Base-by-base conservation (phyloP, 2,329 filamentous ascomycete species). In the Fusarium nygamai region DNA sequence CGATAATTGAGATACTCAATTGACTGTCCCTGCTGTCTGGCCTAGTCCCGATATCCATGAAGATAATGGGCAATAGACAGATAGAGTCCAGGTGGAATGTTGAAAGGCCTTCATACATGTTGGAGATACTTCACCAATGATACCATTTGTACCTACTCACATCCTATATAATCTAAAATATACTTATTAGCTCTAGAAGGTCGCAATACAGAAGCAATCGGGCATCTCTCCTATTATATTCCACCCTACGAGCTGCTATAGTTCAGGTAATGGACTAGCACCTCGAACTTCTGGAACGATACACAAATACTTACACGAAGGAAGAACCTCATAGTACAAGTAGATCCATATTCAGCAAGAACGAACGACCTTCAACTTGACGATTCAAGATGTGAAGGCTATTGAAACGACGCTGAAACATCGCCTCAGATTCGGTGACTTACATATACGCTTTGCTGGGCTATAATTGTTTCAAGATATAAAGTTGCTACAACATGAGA, bases 11-110 rank as follows among this genome's bases (percentile, higher is more conserved):
- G 7, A n/a, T 9, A 8, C 22, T 50, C 1, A 7, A n/a, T 9
- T n/a, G 7, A 2, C 7, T 13, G 11, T 3, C 3, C 5, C 11
- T n/a, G n/a, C n/a, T n/a, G n/a, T n/a, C n/a, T 31, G 4, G 6
- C 5, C 20, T 22, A 16, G 20, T 3, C 10, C 3, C 4, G 20
- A 20, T 34, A 34, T 16, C 17, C 6, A 20, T 14, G 13, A 27
- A 12, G 13, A 22, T 8, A 22, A 2, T 9, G 19, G 13, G 5
- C n/a, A 34, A 22, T 27, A 16, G 7, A 5, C 9, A 22, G 14
- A 7, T 7, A 17, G 14, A 20, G 8, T 34, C 8, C 3, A 3
- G 14, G 3, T 20, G 1, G 10, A 14, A 36, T 6, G 3, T 8
- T 16, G 3, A 6, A 20, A 8, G 17, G n/a, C 20, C 8, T 22